Evolutionary conservation across 2,329 filamentous ascomycete genomes (phyloP), one percentile per base, ranked within the genome.

Genomic region (Colletotrichum tamarilloi): DNA sequence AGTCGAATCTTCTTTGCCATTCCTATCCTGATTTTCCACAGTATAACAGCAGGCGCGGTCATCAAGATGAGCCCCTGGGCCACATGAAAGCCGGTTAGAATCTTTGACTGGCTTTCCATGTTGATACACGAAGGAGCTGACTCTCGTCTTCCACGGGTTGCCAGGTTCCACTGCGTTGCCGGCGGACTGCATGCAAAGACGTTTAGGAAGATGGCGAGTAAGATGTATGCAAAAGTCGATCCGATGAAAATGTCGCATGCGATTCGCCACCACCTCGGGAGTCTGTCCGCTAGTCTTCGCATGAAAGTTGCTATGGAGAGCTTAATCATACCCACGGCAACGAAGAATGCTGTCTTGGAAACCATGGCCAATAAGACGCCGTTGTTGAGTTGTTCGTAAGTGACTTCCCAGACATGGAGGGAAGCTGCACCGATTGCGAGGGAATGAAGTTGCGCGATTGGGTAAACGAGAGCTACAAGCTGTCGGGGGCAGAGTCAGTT

Each of bases 231-330:
- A 22, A 77, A 68, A 12, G 81, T 62, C 11, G 79, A 75, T 53
- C 72, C 74, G 46, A 83, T 77, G 66, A 83, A 82, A 30, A 78
- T 16, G 66, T 80, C 76, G 71, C 81, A 80, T 28, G 78, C 77
- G 9, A 78, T 71, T 16, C 75, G 76, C 82, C 81, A 82, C 42
- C 62, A 71, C 8, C 38, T 46, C 2, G 78, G 79, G 11, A 78
- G 77, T 8, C 79, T 74, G n/a, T 79, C 76, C 8, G 81, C 81
- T 4, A 83, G 76, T 7, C 82, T 78, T n/a, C 79, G 77, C 57
- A 82, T 81, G 74, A 83, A 83, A 30, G 81, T 75, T 9, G 78
- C 77, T n/a, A 83, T 82, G 4, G 80, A 82, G 24, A 82, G 77
- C 67, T 83, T 83, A 68, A 82, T 79, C 32, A 83, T 74, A n/a